Evolutionary conservation across 768 basidiomycete species (phyloP), one percentile per base, ranked within the genome.

Genomic region (Tubosaeta sp.): DNA sequence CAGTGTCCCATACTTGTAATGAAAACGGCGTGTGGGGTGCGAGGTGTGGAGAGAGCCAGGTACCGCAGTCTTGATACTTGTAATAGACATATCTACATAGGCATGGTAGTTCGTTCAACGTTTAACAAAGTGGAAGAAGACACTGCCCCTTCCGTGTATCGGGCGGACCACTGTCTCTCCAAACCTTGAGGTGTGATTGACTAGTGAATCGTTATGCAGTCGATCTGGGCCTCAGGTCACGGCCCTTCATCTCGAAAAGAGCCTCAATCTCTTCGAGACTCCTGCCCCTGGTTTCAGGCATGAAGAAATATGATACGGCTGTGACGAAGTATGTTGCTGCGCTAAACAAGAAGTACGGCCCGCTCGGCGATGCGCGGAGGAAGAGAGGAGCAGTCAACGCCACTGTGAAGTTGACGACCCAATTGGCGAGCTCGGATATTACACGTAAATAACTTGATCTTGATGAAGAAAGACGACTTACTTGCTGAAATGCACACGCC

Each of bases 291-390:
- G 75, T 76, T 53, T 78, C 78, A 16, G 76, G 75, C 54, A 70
- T 68, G 48, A 68, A 73, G 2, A 70, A 61, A 19, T 67, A 45
- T 51, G 73, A 78, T 16, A 73, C 67, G 21, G 73, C 7, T 13
- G 70, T 70, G 22, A 70, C 68, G 38, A 76, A 51, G 36, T 69
- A 64, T 16, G 69, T 59, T 41, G 66, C 71, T n/a, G 56, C 55
- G 24, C 73, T 71, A 47, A 76, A 78, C 40, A 77, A 58, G 62
- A 78, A 78, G 56, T 77, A 78, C 1, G 75, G 74, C 2, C 74
- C 76, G 2, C 71, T 78, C 7, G 71, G 67, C 7, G 73, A 76
- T 40, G 66, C 60, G 3, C 66, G 61, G 43, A 79, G 71, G 66
- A 78, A 79, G 30, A 76, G 60, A 16, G 77, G 75, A 13, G 76